Base-by-base conservation (phyloP, 1,139 yeast genomes). In the Blastobotrys illinoisensis region DNA sequence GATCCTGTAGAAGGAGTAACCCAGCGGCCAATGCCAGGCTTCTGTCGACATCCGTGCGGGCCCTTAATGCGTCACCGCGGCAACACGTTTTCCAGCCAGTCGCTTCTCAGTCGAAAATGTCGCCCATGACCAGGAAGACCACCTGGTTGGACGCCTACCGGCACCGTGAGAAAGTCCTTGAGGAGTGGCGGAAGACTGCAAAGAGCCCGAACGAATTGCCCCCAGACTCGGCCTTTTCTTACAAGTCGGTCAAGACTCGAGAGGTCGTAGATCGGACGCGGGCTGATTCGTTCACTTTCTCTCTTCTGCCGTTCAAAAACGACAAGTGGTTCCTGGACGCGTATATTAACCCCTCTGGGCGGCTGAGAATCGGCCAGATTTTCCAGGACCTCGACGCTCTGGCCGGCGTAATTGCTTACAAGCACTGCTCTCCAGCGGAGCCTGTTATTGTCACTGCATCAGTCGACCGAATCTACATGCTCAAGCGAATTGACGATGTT, bases 381-480 rank as follows among this genome's bases (percentile, higher is more conserved):
- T 89, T 91, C 72, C 96, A 89, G 72, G 97, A 89, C 70, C 76
- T 89, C 67, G 97, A 89, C 68, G 93, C 95, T 5, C 74, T 88
- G 58, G 96, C 96, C 1, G 96, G 96, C 46, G 80, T 89, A 65
- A 88, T 88, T 63, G 95, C 95, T 21, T 86, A 88, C 67, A 77
- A 87, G 63, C 96, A 88, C 67, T 87, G 95, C 72, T 78, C 88
- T 6, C 97, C 97, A 0, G 93, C 96, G 1, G 90, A 86, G 67
- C 96, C 97, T 9, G 90, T 88, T 69, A 86, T 88, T 67, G 97
- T 89, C 40, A 91, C 97, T 13, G 97, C 97, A 1, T 85, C 95
- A 14, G 97, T 91, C 43, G 97, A 91, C 71, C 77, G 97, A 59
- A 88, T 91, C 62, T 88, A 88, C 69, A 85, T 91, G 83, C 82